Conservation (phyloP, 2,329 filamentous ascomycete species). For the Bipolaris bicolor region DNA sequence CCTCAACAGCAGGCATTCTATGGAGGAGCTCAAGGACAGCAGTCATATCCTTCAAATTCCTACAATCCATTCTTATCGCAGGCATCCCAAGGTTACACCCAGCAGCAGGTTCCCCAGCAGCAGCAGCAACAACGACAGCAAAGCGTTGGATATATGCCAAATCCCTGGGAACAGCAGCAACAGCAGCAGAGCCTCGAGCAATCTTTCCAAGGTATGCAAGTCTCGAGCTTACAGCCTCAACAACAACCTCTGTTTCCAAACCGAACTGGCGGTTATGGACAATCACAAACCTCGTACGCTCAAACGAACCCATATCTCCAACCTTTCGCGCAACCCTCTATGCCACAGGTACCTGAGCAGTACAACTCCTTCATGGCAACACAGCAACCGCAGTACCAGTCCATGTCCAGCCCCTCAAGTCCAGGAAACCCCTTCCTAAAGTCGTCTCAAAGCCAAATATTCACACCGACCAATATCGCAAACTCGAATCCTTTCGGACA, state of each 20-base stretch:
- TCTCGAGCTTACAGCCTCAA: conserved; percentile 53
- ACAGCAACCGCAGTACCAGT: conserved; percentile 45
- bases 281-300: conserved; percentile 47
- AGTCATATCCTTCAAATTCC: conserved; percentile 50
- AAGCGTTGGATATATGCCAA: conserved; percentile 23
- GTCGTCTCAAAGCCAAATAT: conserved; percentile 51
- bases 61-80: conserved; percentile 73
- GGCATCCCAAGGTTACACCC: conserved; percentile 37
- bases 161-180: conserved; percentile 36
- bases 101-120: conserved; percentile 9
- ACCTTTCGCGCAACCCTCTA: conserved; percentile 50
- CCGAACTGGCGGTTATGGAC: conserved; percentile 68
- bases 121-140: conserved; percentile 7
- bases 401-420: conserved; percentile 48
- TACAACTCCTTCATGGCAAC: conserved; percentile 43
- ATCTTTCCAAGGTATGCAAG: conserved; percentile 76
- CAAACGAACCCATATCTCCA: conserved; percentile 52
- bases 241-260: conserved; percentile 69
- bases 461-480: conserved; percentile 39
- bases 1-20: conserved; percentile 42
- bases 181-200: conserved; percentile 61
- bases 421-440: conserved; percentile 54
- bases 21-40: conserved; percentile 29
- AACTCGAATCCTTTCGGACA: conserved; percentile 51
- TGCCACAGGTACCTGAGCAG: conserved; percentile 50